Conservation (phyloP, 345 rosid species). For the Luvunga scandens region DNA sequence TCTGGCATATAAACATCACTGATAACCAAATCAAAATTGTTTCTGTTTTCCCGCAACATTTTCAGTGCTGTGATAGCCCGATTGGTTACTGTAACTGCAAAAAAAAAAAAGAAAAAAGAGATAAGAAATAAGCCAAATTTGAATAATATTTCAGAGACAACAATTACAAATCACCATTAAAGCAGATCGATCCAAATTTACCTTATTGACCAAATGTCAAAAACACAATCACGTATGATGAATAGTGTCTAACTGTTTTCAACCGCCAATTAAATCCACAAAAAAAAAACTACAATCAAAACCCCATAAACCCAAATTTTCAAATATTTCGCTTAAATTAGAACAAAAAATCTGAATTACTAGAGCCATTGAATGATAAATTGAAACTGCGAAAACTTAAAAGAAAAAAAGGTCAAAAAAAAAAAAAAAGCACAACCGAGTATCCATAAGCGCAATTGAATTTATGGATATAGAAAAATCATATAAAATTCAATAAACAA, state of each 20-base stretch:
- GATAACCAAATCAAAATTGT: conserved; percentile 59
- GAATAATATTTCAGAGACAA: not conserved
- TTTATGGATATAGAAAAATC: not conserved
- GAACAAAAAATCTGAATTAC: not conserved
- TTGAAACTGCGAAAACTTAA: not conserved
- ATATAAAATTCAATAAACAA: not conserved
- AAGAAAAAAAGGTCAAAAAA: not conserved
- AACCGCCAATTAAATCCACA: not conserved
- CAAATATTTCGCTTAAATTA: not conserved
- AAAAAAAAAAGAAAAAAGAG: conserved; percentile 5
- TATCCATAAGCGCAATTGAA: not conserved
- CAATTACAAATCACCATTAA: not conserved
- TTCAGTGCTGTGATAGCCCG: conserved; percentile 53
- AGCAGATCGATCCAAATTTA: conserved; percentile 4
- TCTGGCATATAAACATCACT: conserved; percentile 86
- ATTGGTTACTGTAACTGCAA: conserved; percentile 58
- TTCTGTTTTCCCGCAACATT: conserved; percentile 55
- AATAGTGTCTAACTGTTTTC: conserved; percentile 13
- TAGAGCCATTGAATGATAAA: not conserved
- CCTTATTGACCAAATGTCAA: not conserved
- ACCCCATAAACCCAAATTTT: not conserved
- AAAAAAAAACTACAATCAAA: not conserved
- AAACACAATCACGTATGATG: conserved; percentile 3
- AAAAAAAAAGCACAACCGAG: not conserved
- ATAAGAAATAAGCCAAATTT: conserved; percentile 4